Conservation (phyloP, 225 moss, liverwort and hornwort genomes). For the Ulota crispa region DNA sequence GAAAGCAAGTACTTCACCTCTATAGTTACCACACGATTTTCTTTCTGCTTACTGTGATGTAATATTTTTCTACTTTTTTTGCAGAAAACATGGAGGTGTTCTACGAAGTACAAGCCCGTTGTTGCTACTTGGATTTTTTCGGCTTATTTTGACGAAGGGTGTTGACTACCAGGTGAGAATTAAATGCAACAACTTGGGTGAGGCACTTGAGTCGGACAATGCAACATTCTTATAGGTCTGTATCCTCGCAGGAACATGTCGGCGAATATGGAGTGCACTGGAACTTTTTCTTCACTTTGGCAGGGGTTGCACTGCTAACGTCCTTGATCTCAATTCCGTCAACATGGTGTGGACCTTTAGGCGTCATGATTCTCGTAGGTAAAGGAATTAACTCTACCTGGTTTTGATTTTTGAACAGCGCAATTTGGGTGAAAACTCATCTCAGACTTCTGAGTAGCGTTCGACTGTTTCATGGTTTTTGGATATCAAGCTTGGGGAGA, state of each 20-base stretch:
- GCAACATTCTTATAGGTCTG: slow-evolving; percentile 3
- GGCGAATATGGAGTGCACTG: slow-evolving; percentile 97
- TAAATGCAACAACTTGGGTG: not conserved
- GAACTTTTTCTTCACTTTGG: slow-evolving; percentile 97
- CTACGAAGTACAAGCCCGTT: slow-evolving; percentile 84
- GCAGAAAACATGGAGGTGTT: slow-evolving; percentile 73
- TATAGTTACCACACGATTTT: not conserved
- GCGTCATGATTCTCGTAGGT: slow-evolving; percentile 73
- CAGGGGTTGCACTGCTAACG: slow-evolving; percentile 81
- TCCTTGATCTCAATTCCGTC: slow-evolving; percentile 71
- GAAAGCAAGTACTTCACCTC: not conserved
- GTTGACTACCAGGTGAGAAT: slow-evolving; percentile 82
- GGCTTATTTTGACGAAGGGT: slow-evolving; percentile 85
- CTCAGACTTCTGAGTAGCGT: not conserved
- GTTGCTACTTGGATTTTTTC: slow-evolving; percentile 72
- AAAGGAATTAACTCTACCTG: not conserved
- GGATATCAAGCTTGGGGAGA: not conserved
- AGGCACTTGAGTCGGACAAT: not conserved
- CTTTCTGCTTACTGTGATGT: slow-evolving; percentile 6
- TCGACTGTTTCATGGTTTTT: not conserved
- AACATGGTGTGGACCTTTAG: slow-evolving; percentile 66
- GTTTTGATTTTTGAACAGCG: not conserved
- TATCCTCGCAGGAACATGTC: slow-evolving; percentile 76
- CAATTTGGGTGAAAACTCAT: not conserved
- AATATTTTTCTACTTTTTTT: not conserved